phyloP scores from a whole-genome alignment of 768 basidiomycete species.

The Tulasnella sp. region DNA sequence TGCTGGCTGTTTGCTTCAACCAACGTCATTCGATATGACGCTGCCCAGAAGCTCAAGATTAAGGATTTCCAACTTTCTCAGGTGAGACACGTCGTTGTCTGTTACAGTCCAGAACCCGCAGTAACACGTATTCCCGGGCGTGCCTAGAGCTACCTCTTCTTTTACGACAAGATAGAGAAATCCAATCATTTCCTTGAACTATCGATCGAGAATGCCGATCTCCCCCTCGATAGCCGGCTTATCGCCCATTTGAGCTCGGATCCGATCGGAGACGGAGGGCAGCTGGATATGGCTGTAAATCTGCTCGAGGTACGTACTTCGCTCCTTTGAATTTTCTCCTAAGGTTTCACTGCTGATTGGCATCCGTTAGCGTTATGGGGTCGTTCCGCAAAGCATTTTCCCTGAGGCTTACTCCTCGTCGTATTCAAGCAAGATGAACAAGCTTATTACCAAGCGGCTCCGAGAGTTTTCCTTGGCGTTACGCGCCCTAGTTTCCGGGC shows the following conservation, averaged over 20 bases:
- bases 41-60: slow-evolving; percentile 81
- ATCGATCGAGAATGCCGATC: slow-evolving; percentile 73
- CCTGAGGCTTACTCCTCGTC: slow-evolving; percentile 85
- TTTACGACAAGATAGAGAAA: slow-evolving; percentile 95
- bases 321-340: neutral
- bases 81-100: slow-evolving; percentile 39
- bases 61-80: slow-evolving; percentile 91
- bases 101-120: neutral
- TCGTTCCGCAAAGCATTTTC: slow-evolving; percentile 76
- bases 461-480: slow-evolving; percentile 86
- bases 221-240: slow-evolving; percentile 79
- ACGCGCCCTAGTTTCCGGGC: slow-evolving; percentile 54
- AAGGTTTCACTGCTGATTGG: neutral
- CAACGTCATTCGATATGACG: slow-evolving; percentile 74
- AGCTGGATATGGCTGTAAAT: slow-evolving; percentile 89
- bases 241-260: slow-evolving; percentile 68
- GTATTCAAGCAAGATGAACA: slow-evolving; percentile 65
- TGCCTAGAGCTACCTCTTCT: slow-evolving; percentile 77
- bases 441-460: slow-evolving; percentile 81
- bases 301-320: slow-evolving; percentile 50
- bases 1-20: slow-evolving; percentile 95
- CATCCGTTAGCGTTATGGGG: slow-evolving; percentile 61
- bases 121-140: neutral
- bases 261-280: slow-evolving; percentile 87
- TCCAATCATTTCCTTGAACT: slow-evolving; percentile 88